Base-by-base conservation (phyloP, 371 early-diverging fungal species). In the Mucor irregularis region DNA sequence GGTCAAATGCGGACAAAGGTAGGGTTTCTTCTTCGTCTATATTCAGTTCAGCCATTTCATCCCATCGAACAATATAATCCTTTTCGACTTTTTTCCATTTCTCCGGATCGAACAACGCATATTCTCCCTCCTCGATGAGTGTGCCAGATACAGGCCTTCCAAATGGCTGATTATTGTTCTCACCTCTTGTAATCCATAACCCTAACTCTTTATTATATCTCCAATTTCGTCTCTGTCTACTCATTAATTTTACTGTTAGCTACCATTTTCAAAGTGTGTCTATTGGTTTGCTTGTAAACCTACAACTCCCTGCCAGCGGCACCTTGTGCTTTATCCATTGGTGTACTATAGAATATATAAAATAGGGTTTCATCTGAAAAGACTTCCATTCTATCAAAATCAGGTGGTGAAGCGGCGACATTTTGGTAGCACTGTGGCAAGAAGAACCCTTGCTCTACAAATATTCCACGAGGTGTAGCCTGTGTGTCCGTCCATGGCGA, bases 281-380 rank as follows among this genome's bases (percentile, higher is more conserved):
- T 13, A 3, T 34, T 10, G 6, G 13, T 34, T 11, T 34, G 3
- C 35, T 34, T 34, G 8, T 38, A 24, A 37, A 28, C 67, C 67
- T 68, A 87, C 58, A 97, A 82, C 75, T 94, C 93, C 47, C 89
- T 86, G 22, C 94, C 95, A 13, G 93, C 93, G 10, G 85, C 85
- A 49, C 92, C 90, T 76, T 96, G 95, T n/a, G 91, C 58, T 42
- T 85, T 80, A 51, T 93, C 92, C 37, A 87, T 79, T n/a, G 94
- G 92, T 76, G 90, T 80, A 8, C 93, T 80, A 74, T 97, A 96
- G 71, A 97, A 97, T 25, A 93, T 83, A 76, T 94, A 96, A 58
- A 97, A 93, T 49, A 97, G 78, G 5, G 95, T 91, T 58, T 96
- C 95, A 45, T 96, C 97, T 33, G 84, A 69, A 24, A 92, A 82